Conservation (phyloP, 495 filamentous ascomycete species). For the Aspergillus funiculosus region DNA sequence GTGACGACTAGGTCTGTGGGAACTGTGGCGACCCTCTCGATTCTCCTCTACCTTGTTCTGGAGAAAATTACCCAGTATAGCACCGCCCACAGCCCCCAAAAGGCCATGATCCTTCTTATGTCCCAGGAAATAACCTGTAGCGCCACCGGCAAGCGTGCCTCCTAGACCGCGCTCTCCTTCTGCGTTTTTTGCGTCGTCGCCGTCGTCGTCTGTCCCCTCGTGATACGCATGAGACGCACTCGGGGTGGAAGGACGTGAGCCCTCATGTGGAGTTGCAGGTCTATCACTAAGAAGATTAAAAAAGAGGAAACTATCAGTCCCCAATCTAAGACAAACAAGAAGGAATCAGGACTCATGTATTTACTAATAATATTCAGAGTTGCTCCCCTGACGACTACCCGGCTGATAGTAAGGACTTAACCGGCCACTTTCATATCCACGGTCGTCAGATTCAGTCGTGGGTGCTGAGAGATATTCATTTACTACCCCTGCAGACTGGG, state of each 20-base stretch:
- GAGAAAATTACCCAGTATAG: slow-evolving; percentile 42
- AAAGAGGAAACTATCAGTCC: background rate
- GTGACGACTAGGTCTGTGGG: slow-evolving; percentile 7
- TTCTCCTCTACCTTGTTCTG: slow-evolving; percentile 37
- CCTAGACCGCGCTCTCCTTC: slow-evolving; percentile 36
- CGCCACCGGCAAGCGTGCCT: slow-evolving; percentile 40
- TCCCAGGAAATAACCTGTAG: slow-evolving; percentile 43
- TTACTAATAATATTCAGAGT: slow-evolving; percentile 25
- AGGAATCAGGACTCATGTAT: too few species aligned
- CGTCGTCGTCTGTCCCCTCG: slow-evolving; percentile 13
- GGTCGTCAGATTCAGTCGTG: background rate
- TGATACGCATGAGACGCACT: background rate
- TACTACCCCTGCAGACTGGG: background rate
- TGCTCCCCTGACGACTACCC: slow-evolving; percentile 13
- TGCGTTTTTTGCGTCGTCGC: background rate
- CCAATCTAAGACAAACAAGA: too few species aligned
- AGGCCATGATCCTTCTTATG: slow-evolving; percentile 45
- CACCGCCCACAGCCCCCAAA: slow-evolving; percentile 45
- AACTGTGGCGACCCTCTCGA: background rate
- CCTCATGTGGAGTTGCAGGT: background rate
- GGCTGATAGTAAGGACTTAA: slow-evolving; percentile 13
- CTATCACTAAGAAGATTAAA: background rate
- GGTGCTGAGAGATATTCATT: slow-evolving; percentile 6
- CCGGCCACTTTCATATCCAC: slow-evolving; percentile 1
- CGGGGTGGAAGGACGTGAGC: background rate